Percentiles rank a stretch among this genome's conserved stretches.
Conservation (phyloP, 768 basidiomycete genomes). For the Mycena indigotica region DNA sequence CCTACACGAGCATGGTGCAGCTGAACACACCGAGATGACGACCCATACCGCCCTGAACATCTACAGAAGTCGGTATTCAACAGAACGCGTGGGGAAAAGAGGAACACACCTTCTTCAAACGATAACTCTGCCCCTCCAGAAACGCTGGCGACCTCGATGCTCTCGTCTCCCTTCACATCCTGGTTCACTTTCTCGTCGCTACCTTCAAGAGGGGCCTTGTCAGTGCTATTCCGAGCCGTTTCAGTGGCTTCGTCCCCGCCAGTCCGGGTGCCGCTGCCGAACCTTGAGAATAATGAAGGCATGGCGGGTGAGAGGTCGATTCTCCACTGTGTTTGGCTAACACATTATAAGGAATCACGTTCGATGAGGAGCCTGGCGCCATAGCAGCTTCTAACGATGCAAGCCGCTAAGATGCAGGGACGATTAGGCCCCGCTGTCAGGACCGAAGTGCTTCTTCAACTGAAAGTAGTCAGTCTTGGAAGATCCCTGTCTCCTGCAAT, state of each 20-base stretch:
- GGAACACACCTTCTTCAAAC: conserved; percentile 49
- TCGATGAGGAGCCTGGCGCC: too few species aligned
- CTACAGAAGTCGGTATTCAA: conserved; percentile 27
- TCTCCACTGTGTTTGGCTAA: too few species aligned
- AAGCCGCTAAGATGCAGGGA: neutral
- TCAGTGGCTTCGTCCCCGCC: too few species aligned
- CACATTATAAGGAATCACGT: too few species aligned
- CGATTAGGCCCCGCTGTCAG: too few species aligned
- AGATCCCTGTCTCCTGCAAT: neutral
- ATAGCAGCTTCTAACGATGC: neutral
- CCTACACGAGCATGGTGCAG: conserved; percentile 57
- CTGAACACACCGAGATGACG: conserved; percentile 58
- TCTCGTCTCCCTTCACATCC: neutral
- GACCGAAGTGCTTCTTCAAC: neutral
- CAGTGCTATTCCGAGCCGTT: too few species aligned
- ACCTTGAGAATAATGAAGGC: conserved; percentile 12
- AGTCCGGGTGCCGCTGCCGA: neutral
- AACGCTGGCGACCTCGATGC: neutral
- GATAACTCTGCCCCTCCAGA: conserved; percentile 35
- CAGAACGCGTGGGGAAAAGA: neutral
- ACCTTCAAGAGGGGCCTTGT: neutral
- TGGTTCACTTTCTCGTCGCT: conserved; percentile 2
- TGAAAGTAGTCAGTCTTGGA: neutral
- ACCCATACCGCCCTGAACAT: conserved; percentile 57
- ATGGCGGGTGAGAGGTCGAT: too few species aligned